A percentile compares a stretch with the other conserved stretches of the same genome.
Evolutionary conservation across 345 rosid species (phyloP).

Genomic region (Noccaea caerulescens): DNA sequence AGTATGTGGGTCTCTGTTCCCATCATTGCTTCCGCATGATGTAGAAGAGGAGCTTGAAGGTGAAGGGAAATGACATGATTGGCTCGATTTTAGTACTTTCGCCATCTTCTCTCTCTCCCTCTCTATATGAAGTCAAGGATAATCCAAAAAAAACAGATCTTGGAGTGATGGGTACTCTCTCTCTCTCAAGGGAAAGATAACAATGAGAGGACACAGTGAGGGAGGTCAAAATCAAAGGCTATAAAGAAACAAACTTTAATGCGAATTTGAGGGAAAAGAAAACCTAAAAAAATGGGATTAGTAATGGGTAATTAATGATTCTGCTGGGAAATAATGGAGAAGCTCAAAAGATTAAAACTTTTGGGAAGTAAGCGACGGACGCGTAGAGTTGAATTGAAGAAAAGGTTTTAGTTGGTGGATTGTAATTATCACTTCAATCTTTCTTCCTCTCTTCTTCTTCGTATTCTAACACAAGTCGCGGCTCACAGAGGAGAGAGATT

Average conservation of each 20-base stretch:
- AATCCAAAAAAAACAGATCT: constrained; percentile 38
- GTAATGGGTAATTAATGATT: constrained; percentile 34
- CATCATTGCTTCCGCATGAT: constrained; percentile 59
- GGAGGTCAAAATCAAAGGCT: constrained; percentile 45
- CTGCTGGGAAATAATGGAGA: constrained; percentile 39
- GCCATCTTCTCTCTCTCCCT: constrained; percentile 54
- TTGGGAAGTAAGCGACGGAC: constrained; percentile 39
- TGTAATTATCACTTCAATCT: constrained; percentile 67
- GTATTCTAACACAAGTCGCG: constrained; percentile 21
- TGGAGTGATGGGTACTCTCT: constrained; percentile 38
- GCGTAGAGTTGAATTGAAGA: constrained; percentile 88
- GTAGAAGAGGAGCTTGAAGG: constrained; percentile 81
- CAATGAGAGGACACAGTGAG: not conserved
- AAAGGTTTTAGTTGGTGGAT: constrained; percentile 56
- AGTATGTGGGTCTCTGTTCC: constrained; percentile 44
- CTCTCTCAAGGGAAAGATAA: not conserved
- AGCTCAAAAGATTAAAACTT: constrained; percentile 35
- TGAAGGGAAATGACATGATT: constrained; percentile 86
- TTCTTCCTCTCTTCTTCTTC: constrained; percentile 14
- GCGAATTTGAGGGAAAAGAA: not conserved
- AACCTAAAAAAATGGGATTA: constrained; percentile 28
- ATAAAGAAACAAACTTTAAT: constrained; percentile 51
- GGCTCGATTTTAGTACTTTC: constrained; percentile 70
- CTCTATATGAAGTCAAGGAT: constrained; percentile 23
- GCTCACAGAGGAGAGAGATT: constrained; percentile 23